These are phyloP conservation scores for Tetrapisispora nanseiensis DNA, from an alignment of 805 yeast species.

Conservation along the genomic window DNA sequence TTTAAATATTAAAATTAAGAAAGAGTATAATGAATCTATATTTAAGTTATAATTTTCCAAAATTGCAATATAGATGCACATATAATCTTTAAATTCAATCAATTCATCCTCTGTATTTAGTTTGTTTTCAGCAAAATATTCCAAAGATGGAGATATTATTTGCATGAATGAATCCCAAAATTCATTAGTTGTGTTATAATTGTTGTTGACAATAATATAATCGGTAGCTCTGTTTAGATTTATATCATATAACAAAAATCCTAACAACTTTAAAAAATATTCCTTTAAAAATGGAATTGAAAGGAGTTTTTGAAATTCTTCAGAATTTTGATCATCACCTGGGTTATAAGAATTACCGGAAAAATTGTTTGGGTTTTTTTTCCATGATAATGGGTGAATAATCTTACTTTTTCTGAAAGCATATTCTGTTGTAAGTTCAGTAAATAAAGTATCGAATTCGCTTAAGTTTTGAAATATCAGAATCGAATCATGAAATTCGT, in stretches of 20 bases:
- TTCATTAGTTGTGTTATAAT: conserved; percentile 47
- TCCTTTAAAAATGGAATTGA: conserved; percentile 32
- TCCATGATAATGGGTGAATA: conserved; percentile 52
- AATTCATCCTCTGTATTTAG: conserved; percentile 37
- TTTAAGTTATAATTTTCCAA: conserved; percentile 64
- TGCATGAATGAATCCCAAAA: conserved; percentile 64
- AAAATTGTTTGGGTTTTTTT: conserved; percentile 22
- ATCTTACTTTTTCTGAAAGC: conserved; percentile 59
- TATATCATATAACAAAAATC: conserved; percentile 70
- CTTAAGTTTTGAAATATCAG: conserved; percentile 71
- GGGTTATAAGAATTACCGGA: conserved; percentile 14
- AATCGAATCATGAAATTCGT: conserved; percentile 74
- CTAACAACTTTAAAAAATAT: conserved; percentile 54
- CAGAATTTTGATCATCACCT: conserved; percentile 5
- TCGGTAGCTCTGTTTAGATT: conserved; percentile 55
- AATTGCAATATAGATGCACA: conserved; percentile 66
- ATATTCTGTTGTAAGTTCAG: conserved; percentile 62
- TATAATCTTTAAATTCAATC: conserved; percentile 44
- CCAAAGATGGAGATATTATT: conserved; percentile 50
- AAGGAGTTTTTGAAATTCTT: conserved; percentile 19
- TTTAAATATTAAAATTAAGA: conserved; percentile 49
- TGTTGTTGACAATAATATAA: conserved; percentile 50
- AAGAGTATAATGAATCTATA: conserved; percentile 48
- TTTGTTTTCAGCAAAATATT: conserved; percentile 37
- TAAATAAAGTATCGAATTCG: conserved; percentile 49